Evolutionary conservation across 202 grass and related monocot species (phyloP).

Genomic region (Eragrostis tef): DNA sequence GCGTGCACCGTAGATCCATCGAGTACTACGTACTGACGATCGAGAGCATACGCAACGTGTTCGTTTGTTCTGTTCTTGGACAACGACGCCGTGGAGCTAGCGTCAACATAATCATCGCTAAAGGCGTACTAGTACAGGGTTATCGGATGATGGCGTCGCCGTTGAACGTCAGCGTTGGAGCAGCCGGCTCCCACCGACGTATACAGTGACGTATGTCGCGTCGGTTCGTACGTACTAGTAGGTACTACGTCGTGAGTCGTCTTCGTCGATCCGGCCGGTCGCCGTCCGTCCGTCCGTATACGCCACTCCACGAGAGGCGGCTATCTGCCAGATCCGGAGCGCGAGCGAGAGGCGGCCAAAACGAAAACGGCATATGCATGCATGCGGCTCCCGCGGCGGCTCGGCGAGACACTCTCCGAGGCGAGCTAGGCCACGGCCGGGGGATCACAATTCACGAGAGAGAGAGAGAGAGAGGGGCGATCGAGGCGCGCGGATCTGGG

Average conservation of each 20-base stretch:
- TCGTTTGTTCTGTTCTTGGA: not conserved
- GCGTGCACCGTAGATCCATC: not conserved
- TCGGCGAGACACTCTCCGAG: constrained; percentile 14
- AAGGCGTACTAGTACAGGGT: no score
- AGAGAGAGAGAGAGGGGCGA: no score
- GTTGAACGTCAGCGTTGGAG: not conserved
- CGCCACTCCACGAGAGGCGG: not conserved
- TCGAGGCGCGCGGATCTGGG: constrained; percentile 1
- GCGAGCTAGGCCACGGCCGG: not conserved
- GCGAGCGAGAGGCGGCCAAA: not conserved
- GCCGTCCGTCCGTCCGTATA: not conserved
- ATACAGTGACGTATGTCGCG: no score
- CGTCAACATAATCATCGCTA: no score
- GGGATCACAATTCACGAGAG: no score
- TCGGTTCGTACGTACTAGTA: not conserved
- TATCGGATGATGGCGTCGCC: no score
- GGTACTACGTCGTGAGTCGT: no score
- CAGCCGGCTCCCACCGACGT: not conserved
- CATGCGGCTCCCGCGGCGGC: not conserved
- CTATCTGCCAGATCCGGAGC: no score
- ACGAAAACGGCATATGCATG: not conserved
- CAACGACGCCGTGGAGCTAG: not conserved
- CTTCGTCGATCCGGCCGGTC: no score
- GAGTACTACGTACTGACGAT: no score
- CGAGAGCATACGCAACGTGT: not conserved